Evolutionary conservation across 768 basidiomycete species (phyloP), one percentile per base, ranked within the genome.

Genomic region (Psilocybe cubensis): DNA sequence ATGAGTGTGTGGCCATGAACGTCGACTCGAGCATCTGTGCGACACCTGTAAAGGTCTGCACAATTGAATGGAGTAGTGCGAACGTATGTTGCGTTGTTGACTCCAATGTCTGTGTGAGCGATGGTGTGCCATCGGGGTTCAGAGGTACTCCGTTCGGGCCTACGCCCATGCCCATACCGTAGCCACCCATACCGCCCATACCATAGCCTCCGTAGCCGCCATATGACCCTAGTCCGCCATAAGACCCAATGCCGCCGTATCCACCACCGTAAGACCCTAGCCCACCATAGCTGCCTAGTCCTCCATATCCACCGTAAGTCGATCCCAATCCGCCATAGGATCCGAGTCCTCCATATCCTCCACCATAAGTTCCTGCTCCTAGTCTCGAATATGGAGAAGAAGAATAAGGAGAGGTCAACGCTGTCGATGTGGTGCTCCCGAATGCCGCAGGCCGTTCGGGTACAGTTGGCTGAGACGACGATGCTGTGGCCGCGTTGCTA

Each of bases 11-110:
- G 2, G 96, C 96, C 89, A 98, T 92, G 74, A 96, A 98, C 4
- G 96, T 98, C 29, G 86, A 89, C 72, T 98, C 96, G 68, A 99
- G 88, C 87, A 99, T 96, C 71, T 98, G 96, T 0, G 96, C 89
- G 60, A 99, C 88, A 21, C 96, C 96, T 0, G 87, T 82, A 74
- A 98, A 96, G 3, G 96, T 97, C 66, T 94, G 92, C 43, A 99
- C 96, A 69, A 99, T 89, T 10, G 91, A 92, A 64, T 98, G 95
- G 25, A 99, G 79, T 55, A 99, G 87, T 25, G 90, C 82, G 67
- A 99, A 99, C 2, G 96, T 98, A 55, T 92, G 89, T 52, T 92
- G 89, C 1, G 96, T 99, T 9, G 92, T 91, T 5, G 85, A 71
- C 75, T 97, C 94, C 58, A 98, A 88, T 0, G 91, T 87, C 67